Percentiles rank a stretch among this genome's conserved stretches.
Evolutionary conservation across 345 rosid genomes (phyloP).

Genomic region (Triadica sebifera): DNA sequence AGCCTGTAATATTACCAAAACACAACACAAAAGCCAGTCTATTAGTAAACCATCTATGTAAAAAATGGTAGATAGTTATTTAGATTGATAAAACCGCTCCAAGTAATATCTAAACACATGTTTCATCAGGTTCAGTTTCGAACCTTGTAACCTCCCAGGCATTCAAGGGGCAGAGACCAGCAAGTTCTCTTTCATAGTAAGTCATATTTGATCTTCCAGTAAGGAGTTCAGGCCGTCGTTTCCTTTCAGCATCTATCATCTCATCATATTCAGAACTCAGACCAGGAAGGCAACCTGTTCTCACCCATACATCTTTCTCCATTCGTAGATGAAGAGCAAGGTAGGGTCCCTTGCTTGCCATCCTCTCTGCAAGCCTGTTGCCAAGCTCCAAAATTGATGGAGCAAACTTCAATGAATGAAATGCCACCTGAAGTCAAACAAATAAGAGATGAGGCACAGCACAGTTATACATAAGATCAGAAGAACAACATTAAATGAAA

Average conservation of each 20-base stretch:
- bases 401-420: conserved; percentile 73
- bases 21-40: not conserved
- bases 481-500: not conserved
- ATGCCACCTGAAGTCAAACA: conserved; percentile 61
- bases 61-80: not conserved
- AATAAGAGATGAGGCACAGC: not conserved
- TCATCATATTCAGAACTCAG: conserved; percentile 68
- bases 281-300: conserved; percentile 95
- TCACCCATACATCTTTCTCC: conserved; percentile 97
- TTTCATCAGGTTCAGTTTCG: conserved; percentile 4
- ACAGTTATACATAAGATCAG: not conserved
- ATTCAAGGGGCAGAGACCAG: conserved; percentile 91
- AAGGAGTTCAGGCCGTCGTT: conserved; percentile 77
- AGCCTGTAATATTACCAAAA: conserved; percentile 44
- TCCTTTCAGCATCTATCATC: conserved; percentile 65
- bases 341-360: conserved; percentile 82
- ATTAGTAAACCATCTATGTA: not conserved
- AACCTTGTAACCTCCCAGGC: conserved; percentile 87
- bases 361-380: conserved; percentile 72
- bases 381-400: conserved; percentile 68
- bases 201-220: conserved; percentile 85
- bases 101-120: not conserved
- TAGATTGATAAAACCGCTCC: not conserved
- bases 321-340: conserved; percentile 83
- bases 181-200: conserved; percentile 68